phyloP scores from a whole-genome alignment of 805 yeast genomes.

The Starmera dryadoides region DNA sequence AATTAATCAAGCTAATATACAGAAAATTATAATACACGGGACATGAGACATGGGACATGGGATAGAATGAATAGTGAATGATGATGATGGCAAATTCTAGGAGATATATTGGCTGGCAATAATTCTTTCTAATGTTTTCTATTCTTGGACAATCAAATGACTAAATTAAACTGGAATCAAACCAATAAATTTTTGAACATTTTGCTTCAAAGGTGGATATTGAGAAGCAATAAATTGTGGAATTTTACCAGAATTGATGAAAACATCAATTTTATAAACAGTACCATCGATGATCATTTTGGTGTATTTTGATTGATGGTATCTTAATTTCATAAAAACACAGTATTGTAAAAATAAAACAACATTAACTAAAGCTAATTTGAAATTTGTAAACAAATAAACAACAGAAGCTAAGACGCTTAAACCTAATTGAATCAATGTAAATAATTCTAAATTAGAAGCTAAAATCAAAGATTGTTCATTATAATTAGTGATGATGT shows the following conservation, averaged over 20 bases:
- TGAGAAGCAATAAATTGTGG: constrained; percentile 22
- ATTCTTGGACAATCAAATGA: too few relatives aligned
- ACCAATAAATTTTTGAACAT: constrained; percentile 3
- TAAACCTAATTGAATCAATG: constrained; percentile 30
- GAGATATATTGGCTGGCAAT: too few relatives aligned
- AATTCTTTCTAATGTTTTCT: too few relatives aligned
- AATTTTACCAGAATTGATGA: constrained; percentile 28
- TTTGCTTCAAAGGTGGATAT: constrained; percentile 12
- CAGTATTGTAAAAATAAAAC: constrained; percentile 37
- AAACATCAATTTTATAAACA: constrained; percentile 32
- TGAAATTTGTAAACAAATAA: constrained; percentile 22
- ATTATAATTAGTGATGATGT: constrained; percentile 31
- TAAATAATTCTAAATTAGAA: constrained; percentile 38
- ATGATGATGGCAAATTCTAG: too few relatives aligned
- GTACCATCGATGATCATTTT: constrained; percentile 40
- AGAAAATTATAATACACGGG: too few relatives aligned
- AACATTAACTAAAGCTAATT: constrained; percentile 24
- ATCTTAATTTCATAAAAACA: constrained; percentile 55
- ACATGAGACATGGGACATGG: too few relatives aligned
- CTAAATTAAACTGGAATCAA: constrained; percentile 6
- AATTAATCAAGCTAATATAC: too few relatives aligned
- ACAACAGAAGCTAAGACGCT: constrained; percentile 35
- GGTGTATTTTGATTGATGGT: constrained; percentile 47
- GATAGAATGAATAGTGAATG: too few relatives aligned
- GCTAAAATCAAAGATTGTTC: constrained; percentile 37